Evolutionary conservation across 225 moss, liverwort and hornwort genomes (phyloP).

Genomic region (Polytrichum formosum): DNA sequence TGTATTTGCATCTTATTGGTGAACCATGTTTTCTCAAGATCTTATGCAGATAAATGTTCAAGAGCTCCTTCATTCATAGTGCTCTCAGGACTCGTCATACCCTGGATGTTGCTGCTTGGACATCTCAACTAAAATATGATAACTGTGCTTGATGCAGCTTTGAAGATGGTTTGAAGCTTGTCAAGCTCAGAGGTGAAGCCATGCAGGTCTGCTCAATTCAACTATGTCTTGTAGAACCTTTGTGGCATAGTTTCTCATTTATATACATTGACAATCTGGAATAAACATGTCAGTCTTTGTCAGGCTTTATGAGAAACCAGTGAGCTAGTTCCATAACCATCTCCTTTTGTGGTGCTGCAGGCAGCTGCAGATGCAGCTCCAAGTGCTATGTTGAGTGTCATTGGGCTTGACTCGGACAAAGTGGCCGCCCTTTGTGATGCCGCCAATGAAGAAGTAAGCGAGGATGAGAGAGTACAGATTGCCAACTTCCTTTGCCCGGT

Average conservation of each 20-base stretch:
- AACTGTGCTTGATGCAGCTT: constrained; percentile 55
- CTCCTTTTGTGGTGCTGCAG: constrained; percentile 21
- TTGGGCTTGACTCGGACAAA: constrained; percentile 81
- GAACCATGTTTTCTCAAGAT: too few relatives aligned
- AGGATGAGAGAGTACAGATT: constrained; percentile 87
- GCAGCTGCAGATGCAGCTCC: constrained; percentile 94
- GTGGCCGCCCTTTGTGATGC: constrained; percentile 88
- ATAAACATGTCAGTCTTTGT: too few relatives aligned
- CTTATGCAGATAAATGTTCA: too few relatives aligned
- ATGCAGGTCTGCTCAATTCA: constrained; percentile 68
- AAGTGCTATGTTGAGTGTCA: constrained; percentile 96
- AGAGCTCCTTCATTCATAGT: too few relatives aligned
- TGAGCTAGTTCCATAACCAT: background rate
- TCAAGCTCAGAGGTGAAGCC: constrained; percentile 96
- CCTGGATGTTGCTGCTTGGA: background rate
- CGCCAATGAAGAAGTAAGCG: constrained; percentile 87
- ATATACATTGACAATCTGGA: too few relatives aligned
- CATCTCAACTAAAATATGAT: background rate
- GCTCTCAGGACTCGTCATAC: too few relatives aligned
- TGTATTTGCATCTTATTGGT: too few relatives aligned
- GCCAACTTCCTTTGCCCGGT: constrained; percentile 95
- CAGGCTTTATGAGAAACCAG: too few relatives aligned
- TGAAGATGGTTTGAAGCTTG: constrained; percentile 97
- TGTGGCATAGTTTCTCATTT: too few relatives aligned
- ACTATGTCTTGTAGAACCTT: too few relatives aligned